A percentile compares a stretch with the other conserved stretches of the same genome.
phyloP scores from a whole-genome alignment of 441 rosid species.

The Pelargonium exstipulatum region DNA sequence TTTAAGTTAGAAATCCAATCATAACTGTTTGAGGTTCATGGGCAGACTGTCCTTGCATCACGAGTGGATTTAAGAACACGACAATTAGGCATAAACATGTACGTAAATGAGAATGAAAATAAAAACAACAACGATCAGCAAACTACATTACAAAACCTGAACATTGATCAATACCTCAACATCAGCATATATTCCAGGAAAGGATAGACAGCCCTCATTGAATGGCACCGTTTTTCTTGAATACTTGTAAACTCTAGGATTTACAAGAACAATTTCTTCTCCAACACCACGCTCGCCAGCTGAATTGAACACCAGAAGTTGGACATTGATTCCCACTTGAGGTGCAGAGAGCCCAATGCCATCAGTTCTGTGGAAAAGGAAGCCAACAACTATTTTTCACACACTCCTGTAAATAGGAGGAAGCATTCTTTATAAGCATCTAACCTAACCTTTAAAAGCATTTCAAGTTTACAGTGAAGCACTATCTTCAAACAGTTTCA shows the following conservation, averaged over 20 bases:
- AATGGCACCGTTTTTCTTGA: constrained; percentile 60
- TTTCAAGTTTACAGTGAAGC: background rate
- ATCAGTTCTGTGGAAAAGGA: constrained; percentile 66
- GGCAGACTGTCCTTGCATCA: background rate
- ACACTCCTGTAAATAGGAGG: constrained; percentile 13
- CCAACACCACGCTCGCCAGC: constrained; percentile 69
- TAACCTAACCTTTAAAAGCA: background rate
- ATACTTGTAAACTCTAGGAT: constrained; percentile 63
- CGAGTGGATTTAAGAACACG: background rate
- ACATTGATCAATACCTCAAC: constrained; percentile 41
- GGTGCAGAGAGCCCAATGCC: constrained; percentile 98
- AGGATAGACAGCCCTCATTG: constrained; percentile 90
- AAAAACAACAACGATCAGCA: background rate
- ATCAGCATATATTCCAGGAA: constrained; percentile 84
- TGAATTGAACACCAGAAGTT: constrained; percentile 88
- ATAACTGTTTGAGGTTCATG: background rate
- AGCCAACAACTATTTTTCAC: constrained; percentile 33
- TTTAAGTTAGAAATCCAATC: no score
- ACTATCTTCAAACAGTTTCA: background rate
- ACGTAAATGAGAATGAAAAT: background rate
- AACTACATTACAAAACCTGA: background rate
- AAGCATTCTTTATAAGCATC: constrained; percentile 12
- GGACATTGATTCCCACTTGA: constrained; percentile 87
- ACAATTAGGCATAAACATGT: background rate
- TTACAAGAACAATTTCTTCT: constrained; percentile 80